Evolutionary conservation across 73 alveolate species (phyloP).

Genomic region (Paramecium primaurelia): DNA sequence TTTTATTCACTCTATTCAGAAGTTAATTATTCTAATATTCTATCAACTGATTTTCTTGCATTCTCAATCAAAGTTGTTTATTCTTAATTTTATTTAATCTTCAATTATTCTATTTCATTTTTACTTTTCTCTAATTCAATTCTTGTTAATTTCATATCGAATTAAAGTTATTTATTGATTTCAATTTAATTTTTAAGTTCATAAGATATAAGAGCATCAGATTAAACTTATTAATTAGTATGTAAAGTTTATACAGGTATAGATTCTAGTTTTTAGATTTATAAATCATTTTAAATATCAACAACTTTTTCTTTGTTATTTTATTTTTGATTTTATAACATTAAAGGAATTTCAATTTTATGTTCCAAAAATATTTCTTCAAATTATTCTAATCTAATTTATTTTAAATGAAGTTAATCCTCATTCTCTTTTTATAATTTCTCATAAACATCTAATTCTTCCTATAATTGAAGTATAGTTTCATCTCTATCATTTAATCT

Average conservation of each 20-base stretch:
- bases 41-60: neutral
- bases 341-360: neutral
- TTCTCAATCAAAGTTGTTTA: neutral
- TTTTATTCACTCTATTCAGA: neutral
- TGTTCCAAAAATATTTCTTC: neutral
- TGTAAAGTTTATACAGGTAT: neutral
- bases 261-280: neutral
- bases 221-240: neutral
- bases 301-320: neutral
- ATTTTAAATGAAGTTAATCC: constrained; percentile 54
- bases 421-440: constrained; percentile 87
- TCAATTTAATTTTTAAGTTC: neutral
- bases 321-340: neutral
- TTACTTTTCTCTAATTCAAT: neutral
- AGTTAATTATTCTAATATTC: neutral
- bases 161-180: neutral
- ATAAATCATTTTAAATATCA: neutral
- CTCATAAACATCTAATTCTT: constrained; percentile 93
- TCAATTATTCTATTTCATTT: neutral
- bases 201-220: neutral
- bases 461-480: constrained; percentile 94
- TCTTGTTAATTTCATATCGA: neutral
- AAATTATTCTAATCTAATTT: constrained; percentile 14
- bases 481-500: constrained; percentile 99
- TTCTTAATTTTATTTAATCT: neutral